A percentile compares a stretch with the other conserved stretches of the same genome.
Evolutionary conservation across 768 basidiomycete genomes (phyloP).

Genomic region (Rubroboletus pulcherrimus): DNA sequence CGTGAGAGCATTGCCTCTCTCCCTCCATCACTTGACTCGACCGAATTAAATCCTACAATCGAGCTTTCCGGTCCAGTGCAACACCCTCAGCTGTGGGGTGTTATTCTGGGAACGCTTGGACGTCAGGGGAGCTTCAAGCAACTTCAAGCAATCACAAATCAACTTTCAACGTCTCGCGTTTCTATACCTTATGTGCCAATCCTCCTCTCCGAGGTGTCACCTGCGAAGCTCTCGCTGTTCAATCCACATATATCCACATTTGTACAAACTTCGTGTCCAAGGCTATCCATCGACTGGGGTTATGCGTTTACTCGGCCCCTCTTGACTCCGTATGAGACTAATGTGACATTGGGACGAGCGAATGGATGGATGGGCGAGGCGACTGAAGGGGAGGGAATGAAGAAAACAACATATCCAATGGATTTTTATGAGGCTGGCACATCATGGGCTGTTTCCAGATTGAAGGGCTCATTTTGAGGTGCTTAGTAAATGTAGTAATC

Average conservation of each 20-base stretch:
- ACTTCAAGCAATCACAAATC: slow-evolving; percentile 76
- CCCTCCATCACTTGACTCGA: slow-evolving; percentile 2
- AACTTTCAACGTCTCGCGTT: slow-evolving; percentile 51
- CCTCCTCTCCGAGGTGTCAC: slow-evolving; percentile 94
- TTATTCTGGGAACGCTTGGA: slow-evolving; percentile 91
- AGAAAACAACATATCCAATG: slow-evolving; percentile 73
- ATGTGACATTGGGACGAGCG: slow-evolving; percentile 67
- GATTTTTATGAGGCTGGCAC: slow-evolving; percentile 88
- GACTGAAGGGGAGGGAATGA: slow-evolving; percentile 17
- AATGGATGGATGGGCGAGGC: slow-evolving; percentile 61
- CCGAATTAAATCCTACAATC: slow-evolving; percentile 17
- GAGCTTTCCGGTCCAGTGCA: not conserved
- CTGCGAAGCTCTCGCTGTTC: slow-evolving; percentile 86
- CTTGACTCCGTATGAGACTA: slow-evolving; percentile 89
- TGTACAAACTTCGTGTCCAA: slow-evolving; percentile 94
- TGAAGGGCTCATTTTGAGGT: slow-evolving; percentile 46
- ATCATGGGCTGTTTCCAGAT: slow-evolving; percentile 69
- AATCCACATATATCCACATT: slow-evolving; percentile 80
- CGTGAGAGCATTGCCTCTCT: slow-evolving; percentile 53
- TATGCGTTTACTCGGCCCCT: slow-evolving; percentile 90
- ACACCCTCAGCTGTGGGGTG: slow-evolving; percentile 64
- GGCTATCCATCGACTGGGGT: slow-evolving; percentile 98
- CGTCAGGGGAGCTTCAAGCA: slow-evolving; percentile 92
- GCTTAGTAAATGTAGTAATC: not conserved
- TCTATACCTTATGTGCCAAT: slow-evolving; percentile 82